These are phyloP conservation scores for Trichoderma reesei DNA, from an alignment of 495 filamentous ascomycete genomes.

Conservation along the genomic window DNA sequence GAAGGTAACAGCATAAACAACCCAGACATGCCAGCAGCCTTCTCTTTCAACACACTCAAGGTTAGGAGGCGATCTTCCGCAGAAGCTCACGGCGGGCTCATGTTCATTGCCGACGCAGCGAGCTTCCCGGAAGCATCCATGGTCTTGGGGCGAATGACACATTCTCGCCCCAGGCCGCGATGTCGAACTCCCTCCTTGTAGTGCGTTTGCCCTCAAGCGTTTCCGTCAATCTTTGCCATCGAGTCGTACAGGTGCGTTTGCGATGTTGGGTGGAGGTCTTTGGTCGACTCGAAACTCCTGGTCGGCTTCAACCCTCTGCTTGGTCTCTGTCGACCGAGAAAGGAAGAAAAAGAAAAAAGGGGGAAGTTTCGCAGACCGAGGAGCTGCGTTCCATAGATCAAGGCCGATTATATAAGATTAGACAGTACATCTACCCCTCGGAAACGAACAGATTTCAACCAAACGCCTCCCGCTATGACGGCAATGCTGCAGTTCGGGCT, in stretches of 20 bases:
- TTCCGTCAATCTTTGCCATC: background rate
- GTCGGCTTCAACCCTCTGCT: conserved; percentile 5
- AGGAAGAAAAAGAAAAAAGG: background rate
- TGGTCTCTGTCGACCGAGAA: background rate
- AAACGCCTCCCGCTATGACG: conserved; percentile 45
- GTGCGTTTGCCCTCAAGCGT: conserved; percentile 7
- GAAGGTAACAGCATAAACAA: background rate
- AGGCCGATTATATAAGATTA: conserved; percentile 27
- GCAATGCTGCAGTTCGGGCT: conserved; percentile 20
- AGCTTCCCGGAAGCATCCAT: background rate
- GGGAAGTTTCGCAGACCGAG: background rate
- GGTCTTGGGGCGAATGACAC: background rate
- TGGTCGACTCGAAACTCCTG: background rate
- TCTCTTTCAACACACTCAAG: background rate
- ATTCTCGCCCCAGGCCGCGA: conserved; percentile 16
- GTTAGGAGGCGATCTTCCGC: background rate
- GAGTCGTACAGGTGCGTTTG: conserved; percentile 4
- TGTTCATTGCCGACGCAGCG: background rate
- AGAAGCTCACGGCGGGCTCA: background rate
- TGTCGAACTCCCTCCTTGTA: conserved; percentile 10
- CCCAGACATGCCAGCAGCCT: background rate
- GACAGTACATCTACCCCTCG: conserved; percentile 31
- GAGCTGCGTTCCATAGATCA: conserved; percentile 5
- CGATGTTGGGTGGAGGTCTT: background rate
- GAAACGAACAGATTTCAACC: conserved; percentile 16